Base-by-base conservation (phyloP, 495 filamentous ascomycete species). In the Xylaria bambusicola region DNA sequence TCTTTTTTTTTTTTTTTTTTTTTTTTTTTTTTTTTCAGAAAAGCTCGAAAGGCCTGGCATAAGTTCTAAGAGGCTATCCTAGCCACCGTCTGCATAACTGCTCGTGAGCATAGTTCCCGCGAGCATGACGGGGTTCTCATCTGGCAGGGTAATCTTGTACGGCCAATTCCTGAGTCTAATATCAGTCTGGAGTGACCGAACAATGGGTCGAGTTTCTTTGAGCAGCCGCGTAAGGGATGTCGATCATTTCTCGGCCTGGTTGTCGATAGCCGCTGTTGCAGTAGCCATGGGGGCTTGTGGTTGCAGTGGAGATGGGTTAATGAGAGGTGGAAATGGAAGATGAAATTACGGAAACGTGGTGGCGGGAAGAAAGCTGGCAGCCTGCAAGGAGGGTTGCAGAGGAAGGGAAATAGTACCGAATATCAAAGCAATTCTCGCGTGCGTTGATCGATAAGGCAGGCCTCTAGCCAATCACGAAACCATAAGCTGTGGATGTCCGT, bases 321-420 rank as follows among this genome's bases (percentile, higher is more conserved):
- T 27, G 35, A 29, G 2, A 26, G 20, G 8, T 24, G 12, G 31
- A 20, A 27, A 29, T 26, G 2, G 33, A 27, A 20, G 55, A 49
- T 50, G 18, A 31, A n/a, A n/a, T n/a, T n/a, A n/a, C n/a, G n/a
- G n/a, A 33, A 42, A 59, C 36, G 47, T 59, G 48, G 48, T 26
- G 38, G 47, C 47, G 46, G 45, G 38, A 33, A 17, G 46, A 51
- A 56, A 56, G 42, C 17, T 56, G 52, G 21, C 53, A 56, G 42
- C 18, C 29, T 48, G 41, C 52, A 45, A 46, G 52, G 40, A 56
- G 53, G 42, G 42, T 48, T 47, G 44, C 53, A 56, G 42, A 56
- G 12, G 31, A 29, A 27, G 31, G 26, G 24, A 29, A 6, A 33
- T 10, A 36, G 27, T 48, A 38, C 42, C 53, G 20, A 48, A 26